Percentiles rank a stretch among this genome's conserved stretches.
Evolutionary conservation across 2,329 filamentous ascomycete genomes (phyloP).

Genomic region (Dactylonectria estremocensis): DNA sequence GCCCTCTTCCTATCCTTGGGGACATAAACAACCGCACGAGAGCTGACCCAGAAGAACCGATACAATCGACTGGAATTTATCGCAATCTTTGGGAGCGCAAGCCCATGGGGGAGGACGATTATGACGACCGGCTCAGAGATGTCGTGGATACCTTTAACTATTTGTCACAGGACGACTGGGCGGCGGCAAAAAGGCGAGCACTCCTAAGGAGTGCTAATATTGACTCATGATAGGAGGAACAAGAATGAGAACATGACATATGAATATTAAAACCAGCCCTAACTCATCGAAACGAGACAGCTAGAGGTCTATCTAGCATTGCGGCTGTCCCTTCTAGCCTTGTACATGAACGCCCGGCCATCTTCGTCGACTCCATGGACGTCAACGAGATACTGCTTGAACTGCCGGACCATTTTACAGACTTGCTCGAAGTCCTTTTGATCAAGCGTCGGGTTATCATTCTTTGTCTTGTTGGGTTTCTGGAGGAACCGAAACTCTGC

Average conservation of each 20-base stretch:
- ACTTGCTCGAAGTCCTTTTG: slow-evolving; percentile 19
- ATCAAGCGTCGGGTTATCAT: background rate
- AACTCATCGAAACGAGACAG: too few species aligned
- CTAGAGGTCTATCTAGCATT: background rate
- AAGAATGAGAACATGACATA: too few species aligned
- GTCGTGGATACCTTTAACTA: too few species aligned
- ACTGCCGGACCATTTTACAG: slow-evolving; percentile 4
- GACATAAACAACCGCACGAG: slow-evolving; percentile 8
- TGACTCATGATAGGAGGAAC: too few species aligned
- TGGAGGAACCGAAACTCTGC: slow-evolving; percentile 19
- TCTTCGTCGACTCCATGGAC: background rate
- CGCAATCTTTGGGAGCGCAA: slow-evolving; percentile 35
- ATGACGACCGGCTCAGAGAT: too few species aligned
- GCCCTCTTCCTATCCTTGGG: slow-evolving; percentile 21
- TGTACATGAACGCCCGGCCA: background rate
- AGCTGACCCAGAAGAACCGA: slow-evolving; percentile 33
- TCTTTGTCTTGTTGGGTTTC: slow-evolving; percentile 6
- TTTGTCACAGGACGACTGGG: too few species aligned
- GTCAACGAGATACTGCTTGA: slow-evolving; percentile 9
- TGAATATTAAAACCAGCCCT: too few species aligned
- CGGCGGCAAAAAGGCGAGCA: too few species aligned
- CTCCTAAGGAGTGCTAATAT: too few species aligned
- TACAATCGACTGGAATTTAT: slow-evolving; percentile 31
- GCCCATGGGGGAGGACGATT: background rate
- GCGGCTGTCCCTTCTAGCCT: background rate